phyloP scores from a whole-genome alignment of 441 rosid genomes.

The Gossypium lobatum region DNA sequence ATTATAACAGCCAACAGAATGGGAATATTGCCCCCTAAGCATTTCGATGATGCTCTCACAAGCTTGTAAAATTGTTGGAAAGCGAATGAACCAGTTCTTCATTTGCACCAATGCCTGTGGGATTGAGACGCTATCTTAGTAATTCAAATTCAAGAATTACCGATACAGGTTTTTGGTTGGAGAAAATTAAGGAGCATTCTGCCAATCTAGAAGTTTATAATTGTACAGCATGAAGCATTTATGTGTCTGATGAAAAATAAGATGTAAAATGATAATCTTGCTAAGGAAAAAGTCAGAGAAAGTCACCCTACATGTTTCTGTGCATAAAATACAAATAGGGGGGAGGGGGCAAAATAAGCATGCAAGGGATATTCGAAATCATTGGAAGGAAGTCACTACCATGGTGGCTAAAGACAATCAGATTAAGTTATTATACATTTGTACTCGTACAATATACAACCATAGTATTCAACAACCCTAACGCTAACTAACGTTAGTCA shows the following conservation, averaged over 20 bases:
- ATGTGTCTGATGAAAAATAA: not conserved
- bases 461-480: not conserved
- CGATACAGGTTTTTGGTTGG: not conserved
- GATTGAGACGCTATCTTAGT: slow-evolving; percentile 3
- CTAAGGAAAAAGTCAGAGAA: not conserved
- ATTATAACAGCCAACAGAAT: slow-evolving; percentile 82
- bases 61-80: slow-evolving; percentile 89
- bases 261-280: not conserved
- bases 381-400: not conserved
- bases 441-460: not conserved
- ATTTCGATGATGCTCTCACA: slow-evolving; percentile 86
- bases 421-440: not conserved
- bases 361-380: slow-evolving; percentile 4
- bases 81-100: slow-evolving; percentile 77
- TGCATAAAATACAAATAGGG: not conserved
- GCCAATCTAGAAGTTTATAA: not conserved
- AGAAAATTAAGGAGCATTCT: slow-evolving; percentile 13
- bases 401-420: not conserved
- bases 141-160: slow-evolving; percentile 11
- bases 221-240: not conserved
- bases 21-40: slow-evolving; percentile 99
- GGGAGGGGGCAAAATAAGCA: not conserved
- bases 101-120: slow-evolving; percentile 82
- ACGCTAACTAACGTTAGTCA: not conserved
- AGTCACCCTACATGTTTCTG: not conserved